Evolutionary conservation across 1,284 basidiomycete species (phyloP), one percentile per base, ranked within the genome.

Genomic region (Tilletiopsis washingtonensis): DNA sequence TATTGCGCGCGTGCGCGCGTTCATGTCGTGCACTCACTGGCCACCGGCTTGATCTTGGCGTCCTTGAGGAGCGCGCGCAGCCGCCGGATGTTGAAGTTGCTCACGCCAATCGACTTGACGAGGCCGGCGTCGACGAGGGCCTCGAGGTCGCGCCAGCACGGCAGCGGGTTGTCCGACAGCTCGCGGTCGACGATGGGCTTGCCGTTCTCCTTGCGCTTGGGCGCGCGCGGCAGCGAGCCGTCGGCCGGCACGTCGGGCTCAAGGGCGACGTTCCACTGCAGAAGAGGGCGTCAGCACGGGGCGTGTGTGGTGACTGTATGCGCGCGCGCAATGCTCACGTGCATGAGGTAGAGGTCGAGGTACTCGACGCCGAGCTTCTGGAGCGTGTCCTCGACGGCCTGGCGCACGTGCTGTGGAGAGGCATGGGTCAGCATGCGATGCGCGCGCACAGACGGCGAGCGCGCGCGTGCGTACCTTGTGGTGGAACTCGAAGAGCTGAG

Each of bases 301-400:
- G n/a, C n/a, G n/a, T n/a, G n/a, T n/a, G n/a, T n/a, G n/a, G n/a
- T n/a, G n/a, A n/a, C n/a, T n/a, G n/a, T n/a, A n/a, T n/a, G n/a
- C n/a, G n/a, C n/a, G n/a, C n/a, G n/a, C n/a, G n/a, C n/a, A n/a
- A n/a, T n/a, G n/a, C n/a, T n/a, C n/a, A n/a, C n/a, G 76, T 88
- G 85, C 81, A 88, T 82, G 49, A 90, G 78, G 70, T 82, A 85
- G 47, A 89, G 77, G 72, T 89, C 85, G 49, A 89, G 78, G 74
- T 89, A 88, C 27, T 79, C 77, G 2, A 83, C 80, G 47, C 81
- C 80, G 37, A 90, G 81, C 62, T 81, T 79, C 62, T 78, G 75
- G 46, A 90, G 77, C 24, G 85, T 86, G 49, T 78, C 81, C 63
- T 84, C 81, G 68, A 84, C 55, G 4, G 85, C 85, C 14, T 85